phyloP scores from a whole-genome alignment of 1,139 yeast genomes.

The Nakaseomyces sp. region DNA sequence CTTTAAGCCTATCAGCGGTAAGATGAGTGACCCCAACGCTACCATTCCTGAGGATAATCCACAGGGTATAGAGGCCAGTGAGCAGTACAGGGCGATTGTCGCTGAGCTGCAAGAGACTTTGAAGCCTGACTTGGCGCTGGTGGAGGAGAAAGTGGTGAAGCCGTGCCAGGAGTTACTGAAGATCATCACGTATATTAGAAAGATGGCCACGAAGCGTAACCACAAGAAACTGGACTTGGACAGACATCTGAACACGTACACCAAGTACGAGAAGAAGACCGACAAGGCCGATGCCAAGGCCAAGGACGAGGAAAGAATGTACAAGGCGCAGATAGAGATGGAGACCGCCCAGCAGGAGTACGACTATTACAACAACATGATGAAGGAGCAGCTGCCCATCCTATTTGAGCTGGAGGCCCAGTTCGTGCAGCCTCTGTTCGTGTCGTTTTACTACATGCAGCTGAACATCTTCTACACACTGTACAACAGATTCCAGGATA shows the following conservation, averaged over 20 bases:
- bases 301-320: conserved; percentile 86
- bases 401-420: conserved; percentile 83
- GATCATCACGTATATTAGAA: conserved; percentile 73
- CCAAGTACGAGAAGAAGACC: conserved; percentile 50
- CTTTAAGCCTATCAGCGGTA: conserved; percentile 91
- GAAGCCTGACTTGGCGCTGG: conserved; percentile 87
- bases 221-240: conserved; percentile 94
- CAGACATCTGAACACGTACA: conserved; percentile 61
- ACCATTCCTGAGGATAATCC: conserved; percentile 88
- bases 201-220: conserved; percentile 90
- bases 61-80: conserved; percentile 90
- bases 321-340: conserved; percentile 80
- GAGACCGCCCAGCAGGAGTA: conserved; percentile 91
- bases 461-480: conserved; percentile 89
- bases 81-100: conserved; percentile 81
- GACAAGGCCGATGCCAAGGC: conserved; percentile 67
- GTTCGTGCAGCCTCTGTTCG: conserved; percentile 86
- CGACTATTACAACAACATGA: conserved; percentile 89
- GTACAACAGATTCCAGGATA: conserved; percentile 83
- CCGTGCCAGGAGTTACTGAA: conserved; percentile 89
- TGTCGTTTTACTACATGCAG: conserved; percentile 94
- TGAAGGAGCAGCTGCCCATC: conserved; percentile 81
- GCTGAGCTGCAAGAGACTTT: conserved; percentile 74
- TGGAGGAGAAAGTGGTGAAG: conserved; percentile 76
- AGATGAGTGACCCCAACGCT: conserved; percentile 80